Evolutionary conservation across 2,329 filamentous ascomycete genomes (phyloP), one percentile per base, ranked within the genome.

Genomic region (Akanthomyces lecanii): DNA sequence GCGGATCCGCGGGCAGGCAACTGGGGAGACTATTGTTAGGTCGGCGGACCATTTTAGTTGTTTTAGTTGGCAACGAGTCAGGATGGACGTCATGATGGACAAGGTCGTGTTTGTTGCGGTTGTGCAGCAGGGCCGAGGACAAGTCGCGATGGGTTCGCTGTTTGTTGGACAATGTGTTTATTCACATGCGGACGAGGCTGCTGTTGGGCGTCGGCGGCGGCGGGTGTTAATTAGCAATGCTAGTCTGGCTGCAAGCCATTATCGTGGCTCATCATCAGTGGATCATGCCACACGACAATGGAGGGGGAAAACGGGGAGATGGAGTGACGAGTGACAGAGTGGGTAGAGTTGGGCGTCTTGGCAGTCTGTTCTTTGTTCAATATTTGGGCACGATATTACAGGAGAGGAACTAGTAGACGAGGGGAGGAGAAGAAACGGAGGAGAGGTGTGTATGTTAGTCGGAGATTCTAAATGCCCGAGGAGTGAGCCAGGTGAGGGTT

Each of bases 221-320:
- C 25, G 44, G 44, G n/a, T 44, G 53, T 8, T 23, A 33, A 11
- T 56, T 42, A 21, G 21, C 21, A 21, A 1, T 21, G 47, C 28
- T 52, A 11, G 38, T 61, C 48, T 36, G 58, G 38, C 59, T 54
- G 50, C 59, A 61, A 61, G 59, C 59, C 59, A 61, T 61, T 54
- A 21, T 51, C 33, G 50, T 48, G 38, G 40, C 38, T 47, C 38
- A 36, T 36, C 33, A 36, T 36, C 38, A 28, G 52, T 55, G 52
- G 52, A 55, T 55, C 52, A 55, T 55, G 33, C 36, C 57, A 61
- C 47, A 44, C 5, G 38, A 61, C 47, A 53, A 30, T 42, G 57
- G 38, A 36, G 57, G 47, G 25, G 57, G 12, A 25, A 16, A 6
- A 42, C 7, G 52, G 21, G 7, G 54, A 18, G 21, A 18, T 23